Evolutionary conservation across 2,329 filamentous ascomycete genomes (phyloP).

Genomic region (Fusarium setosum): DNA sequence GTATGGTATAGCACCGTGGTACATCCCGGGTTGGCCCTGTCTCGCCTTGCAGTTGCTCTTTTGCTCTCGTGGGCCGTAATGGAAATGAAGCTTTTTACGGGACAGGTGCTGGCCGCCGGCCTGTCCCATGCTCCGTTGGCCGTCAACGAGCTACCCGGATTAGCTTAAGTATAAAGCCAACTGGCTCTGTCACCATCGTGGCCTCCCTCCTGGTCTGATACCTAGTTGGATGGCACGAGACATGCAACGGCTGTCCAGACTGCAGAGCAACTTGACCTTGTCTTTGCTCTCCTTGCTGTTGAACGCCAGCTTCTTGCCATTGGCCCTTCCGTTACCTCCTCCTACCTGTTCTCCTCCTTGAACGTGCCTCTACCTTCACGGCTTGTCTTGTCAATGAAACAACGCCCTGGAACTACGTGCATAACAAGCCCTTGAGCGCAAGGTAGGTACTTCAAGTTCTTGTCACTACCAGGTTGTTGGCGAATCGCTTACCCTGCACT

Average conservation of each 20-base stretch:
- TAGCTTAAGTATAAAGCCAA: slow-evolving; percentile 53
- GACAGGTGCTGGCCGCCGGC: background rate
- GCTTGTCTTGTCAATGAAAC: background rate
- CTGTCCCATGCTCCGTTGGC: slow-evolving; percentile 32
- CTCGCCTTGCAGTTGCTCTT: slow-evolving; percentile 7
- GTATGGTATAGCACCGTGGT: background rate
- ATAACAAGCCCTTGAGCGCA: background rate
- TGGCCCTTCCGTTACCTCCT: background rate
- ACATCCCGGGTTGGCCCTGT: slow-evolving; percentile 7
- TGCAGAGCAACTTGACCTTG: slow-evolving; percentile 46
- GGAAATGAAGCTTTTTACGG: slow-evolving; percentile 20
- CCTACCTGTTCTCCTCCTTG: slow-evolving; percentile 1
- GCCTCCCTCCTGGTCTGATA: slow-evolving; percentile 44
- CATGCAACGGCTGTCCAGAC: slow-evolving; percentile 53
- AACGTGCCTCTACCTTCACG: background rate
- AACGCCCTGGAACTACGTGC: background rate
- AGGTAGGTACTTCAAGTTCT: background rate
- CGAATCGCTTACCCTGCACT: slow-evolving; percentile 25
- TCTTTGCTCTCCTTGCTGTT: slow-evolving; percentile 17
- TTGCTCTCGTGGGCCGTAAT: slow-evolving; percentile 30
- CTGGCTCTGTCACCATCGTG: slow-evolving; percentile 48
- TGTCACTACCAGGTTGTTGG: background rate
- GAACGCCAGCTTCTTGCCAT: slow-evolving; percentile 13
- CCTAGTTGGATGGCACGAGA: slow-evolving; percentile 55
- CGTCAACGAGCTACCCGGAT: slow-evolving; percentile 14